Percentiles rank a stretch among this genome's conserved stretches.
These are phyloP conservation scores for Phialophora macrospora DNA, from an alignment of 2,329 filamentous ascomycete species.

Conservation along the genomic window DNA sequence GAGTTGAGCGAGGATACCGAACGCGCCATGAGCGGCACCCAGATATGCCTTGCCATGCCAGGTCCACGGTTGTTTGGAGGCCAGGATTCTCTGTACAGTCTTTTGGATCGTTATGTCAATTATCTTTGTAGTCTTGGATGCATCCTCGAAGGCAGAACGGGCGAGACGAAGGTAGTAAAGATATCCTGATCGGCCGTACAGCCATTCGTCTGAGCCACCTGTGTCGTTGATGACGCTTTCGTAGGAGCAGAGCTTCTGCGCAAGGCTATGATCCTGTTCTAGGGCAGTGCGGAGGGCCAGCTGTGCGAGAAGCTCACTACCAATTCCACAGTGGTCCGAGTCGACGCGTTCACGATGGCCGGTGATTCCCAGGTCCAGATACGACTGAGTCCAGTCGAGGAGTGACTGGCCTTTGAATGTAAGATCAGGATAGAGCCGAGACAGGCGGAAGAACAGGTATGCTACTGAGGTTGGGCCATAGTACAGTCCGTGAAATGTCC, in stretches of 20 bases:
- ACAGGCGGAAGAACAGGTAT: conserved; percentile 60
- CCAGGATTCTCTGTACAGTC: conserved; percentile 65
- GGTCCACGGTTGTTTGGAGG: conserved; percentile 62
- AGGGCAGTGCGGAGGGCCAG: conserved; percentile 55
- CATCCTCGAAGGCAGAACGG: conserved; percentile 59
- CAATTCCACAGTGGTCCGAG: conserved; percentile 56
- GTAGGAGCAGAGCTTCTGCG: conserved; percentile 44
- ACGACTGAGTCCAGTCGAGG: conserved; percentile 55
- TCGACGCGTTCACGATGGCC: conserved; percentile 42
- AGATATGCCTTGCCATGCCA: conserved; percentile 68
- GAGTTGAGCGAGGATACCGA: conserved; percentile 73
- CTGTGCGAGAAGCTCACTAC: conserved; percentile 56
- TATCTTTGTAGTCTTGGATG: conserved; percentile 55
- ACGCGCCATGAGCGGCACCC: conserved; percentile 69
- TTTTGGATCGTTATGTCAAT: conserved; percentile 60
- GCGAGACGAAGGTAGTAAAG: conserved; percentile 71
- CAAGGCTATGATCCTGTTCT: conserved; percentile 48
- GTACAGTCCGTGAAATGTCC: conserved; percentile 53
- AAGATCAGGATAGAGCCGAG: conserved; percentile 52
- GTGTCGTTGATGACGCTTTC: conserved; percentile 37
- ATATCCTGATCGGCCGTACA: conserved; percentile 70
- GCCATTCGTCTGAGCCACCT: conserved; percentile 64
- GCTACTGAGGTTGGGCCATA: conserved; percentile 62
- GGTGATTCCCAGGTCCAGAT: conserved; percentile 43
- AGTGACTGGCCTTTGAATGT: conserved; percentile 51